phyloP scores from a whole-genome alignment of 768 basidiomycete species.

The Tulasnella sp. region DNA sequence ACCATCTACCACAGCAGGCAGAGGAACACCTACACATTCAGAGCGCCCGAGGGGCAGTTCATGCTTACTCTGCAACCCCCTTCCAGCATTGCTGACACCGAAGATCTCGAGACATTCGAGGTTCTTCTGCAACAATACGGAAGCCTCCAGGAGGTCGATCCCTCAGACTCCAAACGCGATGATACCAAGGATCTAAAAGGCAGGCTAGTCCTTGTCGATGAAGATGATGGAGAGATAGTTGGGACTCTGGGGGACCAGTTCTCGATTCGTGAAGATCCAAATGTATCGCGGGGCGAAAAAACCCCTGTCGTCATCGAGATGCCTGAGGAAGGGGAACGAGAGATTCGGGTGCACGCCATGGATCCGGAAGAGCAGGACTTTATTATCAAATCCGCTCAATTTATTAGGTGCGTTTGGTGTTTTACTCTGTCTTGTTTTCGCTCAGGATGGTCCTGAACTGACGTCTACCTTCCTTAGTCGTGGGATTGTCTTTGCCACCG shows the following conservation, averaged over 20 bases:
- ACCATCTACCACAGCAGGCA: conserved; percentile 37
- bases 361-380: conserved; percentile 63
- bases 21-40: conserved; percentile 42
- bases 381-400: conserved; percentile 51
- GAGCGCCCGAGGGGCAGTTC: conserved; percentile 29
- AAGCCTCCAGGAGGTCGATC: conserved; percentile 25
- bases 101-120: conserved; percentile 60
- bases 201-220: conserved; percentile 61
- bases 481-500: conserved; percentile 60
- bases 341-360: conserved; percentile 53
- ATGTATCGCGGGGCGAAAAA: conserved; percentile 43
- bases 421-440: neutral
- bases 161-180: conserved; percentile 11
- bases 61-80: conserved; percentile 28
- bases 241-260: conserved; percentile 57
- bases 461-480: conserved; percentile 37
- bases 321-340: conserved; percentile 40
- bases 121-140: conserved; percentile 60
- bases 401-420: conserved; percentile 46
- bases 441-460: neutral
- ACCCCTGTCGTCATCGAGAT: conserved; percentile 70
- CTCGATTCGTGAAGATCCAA: conserved; percentile 50
- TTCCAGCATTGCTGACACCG: conserved; percentile 33
- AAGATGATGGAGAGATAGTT: conserved; percentile 62
- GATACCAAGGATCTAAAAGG: conserved; percentile 36